A percentile compares a stretch with the other conserved stretches of the same genome.
These are phyloP conservation scores for Ustilago cynodontis DNA, from an alignment of 1,284 basidiomycete species.

Conservation along the genomic window DNA sequence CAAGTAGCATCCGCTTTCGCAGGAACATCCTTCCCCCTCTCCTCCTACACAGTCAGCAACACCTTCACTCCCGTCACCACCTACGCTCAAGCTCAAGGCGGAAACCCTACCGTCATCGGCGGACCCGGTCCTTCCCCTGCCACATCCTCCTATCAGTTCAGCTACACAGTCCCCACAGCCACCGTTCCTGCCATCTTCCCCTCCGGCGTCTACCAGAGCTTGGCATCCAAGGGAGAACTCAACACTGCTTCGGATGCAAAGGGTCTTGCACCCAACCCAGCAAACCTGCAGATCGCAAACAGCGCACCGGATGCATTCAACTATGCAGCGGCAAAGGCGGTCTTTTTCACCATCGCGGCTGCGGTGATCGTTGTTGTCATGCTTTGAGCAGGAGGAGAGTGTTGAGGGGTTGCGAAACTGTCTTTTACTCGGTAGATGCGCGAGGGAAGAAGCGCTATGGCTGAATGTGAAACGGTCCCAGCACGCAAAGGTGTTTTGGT, in stretches of 20 bases:
- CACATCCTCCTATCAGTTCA: conserved; percentile 38
- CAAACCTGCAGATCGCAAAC: conserved; percentile 39
- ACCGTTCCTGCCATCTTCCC: conserved; percentile 39
- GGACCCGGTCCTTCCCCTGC: conserved; percentile 56
- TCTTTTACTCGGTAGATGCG: conserved; percentile 12
- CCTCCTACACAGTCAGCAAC: conserved; percentile 24
- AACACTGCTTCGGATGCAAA: conserved; percentile 32
- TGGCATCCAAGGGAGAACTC: conserved; percentile 19
- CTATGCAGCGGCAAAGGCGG: conserved; percentile 28
- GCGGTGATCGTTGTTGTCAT: conserved; percentile 28
- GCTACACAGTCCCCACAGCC: conserved; percentile 46
- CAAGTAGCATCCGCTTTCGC: conserved; percentile 34
- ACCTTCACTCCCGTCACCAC: conserved; percentile 60
- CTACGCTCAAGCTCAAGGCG: conserved; percentile 32
- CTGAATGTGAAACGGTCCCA: background rate
- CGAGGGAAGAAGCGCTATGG: background rate
- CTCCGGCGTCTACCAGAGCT: conserved; percentile 26
- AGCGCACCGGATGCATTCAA: conserved; percentile 9
- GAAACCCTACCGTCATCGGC: conserved; percentile 46
- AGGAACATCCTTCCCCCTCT: conserved; percentile 50
- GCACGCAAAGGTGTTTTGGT: background rate
- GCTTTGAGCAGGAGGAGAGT: conserved; percentile 13
- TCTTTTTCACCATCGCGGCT: conserved; percentile 29
- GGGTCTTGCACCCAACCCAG: conserved; percentile 32
- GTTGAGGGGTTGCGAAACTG: background rate